Base-by-base conservation (phyloP, 2,329 filamentous ascomycete genomes). In the Pseudogymnoascus sp. region DNA sequence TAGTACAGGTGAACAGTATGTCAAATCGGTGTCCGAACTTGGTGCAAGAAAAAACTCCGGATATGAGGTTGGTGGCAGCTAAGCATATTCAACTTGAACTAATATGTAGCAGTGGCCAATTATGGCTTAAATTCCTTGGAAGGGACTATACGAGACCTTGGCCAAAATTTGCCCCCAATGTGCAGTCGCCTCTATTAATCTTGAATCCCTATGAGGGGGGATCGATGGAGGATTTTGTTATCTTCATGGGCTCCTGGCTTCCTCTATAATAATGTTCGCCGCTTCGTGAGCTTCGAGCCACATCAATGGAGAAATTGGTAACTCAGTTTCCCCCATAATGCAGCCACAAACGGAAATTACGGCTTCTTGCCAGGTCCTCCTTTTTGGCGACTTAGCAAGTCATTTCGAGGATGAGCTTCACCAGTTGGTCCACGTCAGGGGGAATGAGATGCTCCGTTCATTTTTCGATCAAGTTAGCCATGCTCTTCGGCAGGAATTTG, bases 1-100 rank as follows among this genome's bases (percentile, higher is more conserved):
- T 9, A n/a, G 16, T 16, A 12, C 8, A 16, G 28, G 47, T n/a
- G 47, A 54, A 28, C 47, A 28, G 28, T 54, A 12, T 54, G 47
- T 28, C 28, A 54, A 54, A 35, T 25, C 47, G 47, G 47, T 54
- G 47, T 54, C 47, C 47, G 47, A 54, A 54, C 47, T 33, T 33
- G 12, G 28, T 54, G n/a, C 43, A 14, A 20, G 8, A 16, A 8
- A 54, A 33, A 5, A n/a, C 47, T 54, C 28, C 28, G 9, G n/a
- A 33, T 18, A 33, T 33, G 28, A 4, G n/a, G 28, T 20, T 20
- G 47, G 47, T 35, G 16, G 28, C 25, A 54, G 28, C 28, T 3
- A 20, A 9, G 6, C 9, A 54, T 54, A 20, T 54, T 54, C 47
- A 18, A 11, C 25, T 33, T 54, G n/a, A 54, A n/a, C 47, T 54